phyloP scores from a whole-genome alignment of 805 yeast genomes.

The Pichia heedii region DNA sequence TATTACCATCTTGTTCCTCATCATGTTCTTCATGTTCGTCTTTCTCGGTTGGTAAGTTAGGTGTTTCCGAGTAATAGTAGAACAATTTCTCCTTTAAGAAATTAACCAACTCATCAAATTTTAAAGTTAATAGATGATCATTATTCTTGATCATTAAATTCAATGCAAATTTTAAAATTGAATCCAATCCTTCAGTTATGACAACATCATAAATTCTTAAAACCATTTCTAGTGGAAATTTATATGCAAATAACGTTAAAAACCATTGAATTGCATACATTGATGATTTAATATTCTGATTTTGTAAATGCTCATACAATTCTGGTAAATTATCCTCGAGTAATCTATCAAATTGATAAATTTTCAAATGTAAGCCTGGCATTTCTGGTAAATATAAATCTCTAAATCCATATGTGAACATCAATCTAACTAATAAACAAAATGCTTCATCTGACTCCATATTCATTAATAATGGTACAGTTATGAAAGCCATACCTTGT shows the following conservation, averaged over 20 bases:
- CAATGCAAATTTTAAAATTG: slow-evolving; percentile 74
- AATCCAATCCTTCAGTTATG: slow-evolving; percentile 85
- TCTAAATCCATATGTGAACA: slow-evolving; percentile 79
- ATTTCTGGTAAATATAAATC: slow-evolving; percentile 76
- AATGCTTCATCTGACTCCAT: slow-evolving; percentile 81
- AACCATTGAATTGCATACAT: slow-evolving; percentile 99
- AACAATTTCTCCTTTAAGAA: slow-evolving; percentile 77
- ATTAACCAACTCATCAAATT: slow-evolving; percentile 68
- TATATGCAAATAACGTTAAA: slow-evolving; percentile 87
- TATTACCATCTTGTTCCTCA: slow-evolving; percentile 1
- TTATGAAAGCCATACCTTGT: slow-evolving; percentile 94
- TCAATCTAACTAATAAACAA: slow-evolving; percentile 66
- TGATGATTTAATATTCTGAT: slow-evolving; percentile 83
- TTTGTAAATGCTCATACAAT: slow-evolving; percentile 62
- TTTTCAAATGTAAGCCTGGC: slow-evolving; percentile 81
- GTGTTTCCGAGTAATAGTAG: slow-evolving; percentile 40
- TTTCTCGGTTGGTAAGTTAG: slow-evolving; percentile 3
- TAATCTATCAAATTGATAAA: slow-evolving; percentile 86
- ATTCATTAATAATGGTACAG: slow-evolving; percentile 76
- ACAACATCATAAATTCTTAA: slow-evolving; percentile 80
- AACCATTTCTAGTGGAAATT: slow-evolving; percentile 85
- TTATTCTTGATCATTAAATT: slow-evolving; percentile 70
- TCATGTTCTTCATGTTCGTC: slow-evolving; percentile 7
- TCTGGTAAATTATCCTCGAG: slow-evolving; percentile 69
- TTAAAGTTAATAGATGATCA: slow-evolving; percentile 44